Percentiles rank a stretch among this genome's conserved stretches.
These are phyloP conservation scores for Lactarius deliciosus DNA, from an alignment of 768 basidiomycete genomes.

Conservation along the genomic window DNA sequence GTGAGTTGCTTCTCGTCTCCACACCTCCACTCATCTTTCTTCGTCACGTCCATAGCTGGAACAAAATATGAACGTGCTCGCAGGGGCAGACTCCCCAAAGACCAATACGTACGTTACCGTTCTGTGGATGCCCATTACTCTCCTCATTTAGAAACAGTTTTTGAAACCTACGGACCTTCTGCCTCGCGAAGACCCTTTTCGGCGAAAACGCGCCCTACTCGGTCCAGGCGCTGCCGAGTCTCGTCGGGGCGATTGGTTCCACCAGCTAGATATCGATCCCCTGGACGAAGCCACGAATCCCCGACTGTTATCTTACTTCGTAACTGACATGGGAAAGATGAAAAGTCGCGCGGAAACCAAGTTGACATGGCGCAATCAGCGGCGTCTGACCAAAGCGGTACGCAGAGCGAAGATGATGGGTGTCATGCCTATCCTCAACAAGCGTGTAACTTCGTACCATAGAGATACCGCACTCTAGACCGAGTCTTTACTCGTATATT, in stretches of 20 bases:
- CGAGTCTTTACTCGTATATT: not conserved
- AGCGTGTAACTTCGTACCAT: slow-evolving; percentile 9
- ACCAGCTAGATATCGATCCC: slow-evolving; percentile 72
- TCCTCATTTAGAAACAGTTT: slow-evolving; percentile 39
- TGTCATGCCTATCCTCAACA: slow-evolving; percentile 53
- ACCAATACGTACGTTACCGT: slow-evolving; percentile 29
- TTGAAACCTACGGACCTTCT: slow-evolving; percentile 48
- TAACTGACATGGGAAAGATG: slow-evolving; percentile 82
- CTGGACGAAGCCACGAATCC: slow-evolving; percentile 65
- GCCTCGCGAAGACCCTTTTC: slow-evolving; percentile 33
- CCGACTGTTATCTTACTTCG: slow-evolving; percentile 52
- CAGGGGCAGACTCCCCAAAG: slow-evolving; percentile 26
- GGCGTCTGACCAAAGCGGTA: slow-evolving; percentile 79
- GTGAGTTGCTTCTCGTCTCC: slow-evolving; percentile 7
- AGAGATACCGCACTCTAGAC: slow-evolving; percentile 6
- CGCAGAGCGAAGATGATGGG: slow-evolving; percentile 92
- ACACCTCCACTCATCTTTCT: not conserved
- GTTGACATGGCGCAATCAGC: slow-evolving; percentile 77
- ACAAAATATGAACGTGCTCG: slow-evolving; percentile 22
- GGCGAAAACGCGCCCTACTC: slow-evolving; percentile 41
- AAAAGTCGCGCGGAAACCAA: slow-evolving; percentile 63
- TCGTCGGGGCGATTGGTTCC: slow-evolving; percentile 61
- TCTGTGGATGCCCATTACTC: slow-evolving; percentile 9
- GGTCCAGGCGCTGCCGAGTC: slow-evolving; percentile 59
- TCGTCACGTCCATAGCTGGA: slow-evolving; percentile 4